These are phyloP conservation scores for Penicillium olsonii DNA, from an alignment of 2,329 filamentous ascomycete genomes.

Conservation along the genomic window DNA sequence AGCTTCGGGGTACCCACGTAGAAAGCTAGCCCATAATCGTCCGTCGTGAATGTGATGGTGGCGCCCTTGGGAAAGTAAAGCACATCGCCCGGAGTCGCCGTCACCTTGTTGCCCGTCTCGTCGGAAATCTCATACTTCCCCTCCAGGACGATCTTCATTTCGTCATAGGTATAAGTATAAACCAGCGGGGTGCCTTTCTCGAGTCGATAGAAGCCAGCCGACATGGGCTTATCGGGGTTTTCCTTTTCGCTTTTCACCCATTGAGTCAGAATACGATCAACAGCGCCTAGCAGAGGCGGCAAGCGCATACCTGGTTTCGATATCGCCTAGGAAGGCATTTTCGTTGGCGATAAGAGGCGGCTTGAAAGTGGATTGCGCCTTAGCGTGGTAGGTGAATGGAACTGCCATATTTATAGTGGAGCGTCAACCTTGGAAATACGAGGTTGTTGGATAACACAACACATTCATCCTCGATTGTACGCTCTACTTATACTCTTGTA, in stretches of 20 bases:
- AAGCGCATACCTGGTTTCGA: slow-evolving; percentile 52
- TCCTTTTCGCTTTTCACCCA: slow-evolving; percentile 49
- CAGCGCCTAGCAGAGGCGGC: not conserved
- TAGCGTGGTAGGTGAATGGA: slow-evolving; percentile 55
- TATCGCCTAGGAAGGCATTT: slow-evolving; percentile 67
- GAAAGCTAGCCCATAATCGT: slow-evolving; percentile 63
- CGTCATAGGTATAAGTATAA: slow-evolving; percentile 70
- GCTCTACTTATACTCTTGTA: not conserved
- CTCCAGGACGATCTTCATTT: slow-evolving; percentile 74
- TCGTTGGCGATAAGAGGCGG: slow-evolving; percentile 67
- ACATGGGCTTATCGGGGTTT: slow-evolving; percentile 61
- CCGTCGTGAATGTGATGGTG: slow-evolving; percentile 66
- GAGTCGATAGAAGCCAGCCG: slow-evolving; percentile 66
- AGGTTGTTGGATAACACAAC: too few species aligned
- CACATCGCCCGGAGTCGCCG: slow-evolving; percentile 63
- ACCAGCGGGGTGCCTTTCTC: slow-evolving; percentile 68
- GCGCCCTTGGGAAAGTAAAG: slow-evolving; percentile 69
- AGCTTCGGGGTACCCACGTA: slow-evolving; percentile 42
- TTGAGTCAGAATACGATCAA: not conserved
- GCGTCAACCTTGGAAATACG: too few species aligned
- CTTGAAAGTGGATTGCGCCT: slow-evolving; percentile 62
- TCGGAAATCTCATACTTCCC: slow-evolving; percentile 67
- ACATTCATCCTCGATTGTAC: not conserved
- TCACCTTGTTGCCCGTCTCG: slow-evolving; percentile 60
- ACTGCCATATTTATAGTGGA: slow-evolving; percentile 35